Evolutionary conservation across 83 land plant species (phyloP).

Genomic region (Picea mariana): DNA sequence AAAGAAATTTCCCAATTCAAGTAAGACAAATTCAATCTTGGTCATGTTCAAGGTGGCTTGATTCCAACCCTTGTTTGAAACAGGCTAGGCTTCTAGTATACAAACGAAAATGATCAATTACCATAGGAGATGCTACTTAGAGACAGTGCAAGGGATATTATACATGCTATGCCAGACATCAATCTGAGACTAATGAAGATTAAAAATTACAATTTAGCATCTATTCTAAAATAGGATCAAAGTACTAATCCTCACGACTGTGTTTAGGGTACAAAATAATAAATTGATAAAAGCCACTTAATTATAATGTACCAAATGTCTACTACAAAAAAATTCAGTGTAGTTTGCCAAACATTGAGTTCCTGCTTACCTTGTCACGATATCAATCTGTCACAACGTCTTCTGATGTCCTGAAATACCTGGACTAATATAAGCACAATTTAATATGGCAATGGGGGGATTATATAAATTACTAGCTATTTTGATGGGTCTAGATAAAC

Average conservation of each 20-base stretch:
- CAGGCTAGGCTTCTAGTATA: neutral
- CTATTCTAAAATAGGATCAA: neutral
- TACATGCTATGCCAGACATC: too few species aligned
- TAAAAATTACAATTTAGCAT: neutral
- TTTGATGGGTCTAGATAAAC: neutral
- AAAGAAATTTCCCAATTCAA: too few species aligned
- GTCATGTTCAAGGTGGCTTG: too few species aligned
- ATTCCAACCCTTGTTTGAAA: too few species aligned
- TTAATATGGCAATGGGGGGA: neutral
- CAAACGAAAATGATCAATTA: neutral
- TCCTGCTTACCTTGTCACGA: neutral
- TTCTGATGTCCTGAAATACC: neutral
- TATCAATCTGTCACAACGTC: neutral
- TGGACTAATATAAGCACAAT: neutral
- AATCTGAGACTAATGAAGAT: neutral
- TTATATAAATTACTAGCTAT: neutral
- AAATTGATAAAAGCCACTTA: slow-evolving; percentile 5
- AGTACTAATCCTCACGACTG: neutral
- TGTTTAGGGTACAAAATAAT: neutral
- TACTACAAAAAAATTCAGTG: neutral
- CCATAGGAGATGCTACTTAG: neutral
- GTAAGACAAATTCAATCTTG: too few species aligned
- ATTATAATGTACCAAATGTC: neutral
- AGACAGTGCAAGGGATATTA: neutral
- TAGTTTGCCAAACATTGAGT: neutral